A percentile compares a stretch with the other conserved stretches of the same genome.
Evolutionary conservation across 148 eudicot genomes (phyloP).

Genomic region (Dianthus caryophyllus): DNA sequence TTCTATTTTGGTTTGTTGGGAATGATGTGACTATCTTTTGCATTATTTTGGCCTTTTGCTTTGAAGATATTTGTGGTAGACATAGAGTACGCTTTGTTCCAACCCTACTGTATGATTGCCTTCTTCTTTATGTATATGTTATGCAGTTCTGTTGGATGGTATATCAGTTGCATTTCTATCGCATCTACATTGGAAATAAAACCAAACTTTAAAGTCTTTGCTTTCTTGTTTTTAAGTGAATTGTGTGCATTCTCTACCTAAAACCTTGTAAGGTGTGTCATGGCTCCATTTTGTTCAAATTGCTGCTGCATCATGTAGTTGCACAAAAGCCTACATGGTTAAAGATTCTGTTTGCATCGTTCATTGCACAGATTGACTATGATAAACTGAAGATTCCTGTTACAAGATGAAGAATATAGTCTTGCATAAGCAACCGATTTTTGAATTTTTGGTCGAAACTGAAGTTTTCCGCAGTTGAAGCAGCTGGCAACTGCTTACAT

Average conservation of each 20-base stretch:
- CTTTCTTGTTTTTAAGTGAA: not conserved
- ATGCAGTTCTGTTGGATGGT: not conserved
- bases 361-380: not conserved
- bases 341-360: not conserved
- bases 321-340: not conserved
- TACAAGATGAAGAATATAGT: not conserved
- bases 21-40: not conserved
- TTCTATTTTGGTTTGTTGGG: not conserved
- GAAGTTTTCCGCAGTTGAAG: not conserved
- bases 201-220: not conserved
- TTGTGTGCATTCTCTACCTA: not conserved
- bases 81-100: not conserved
- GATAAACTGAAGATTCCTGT: not conserved
- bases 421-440: not conserved
- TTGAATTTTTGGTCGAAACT: not conserved
- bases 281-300: not conserved
- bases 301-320: not conserved
- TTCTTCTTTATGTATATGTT: not conserved
- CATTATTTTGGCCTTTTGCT: not conserved
- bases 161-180: not conserved
- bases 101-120: not conserved
- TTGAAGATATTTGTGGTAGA: not conserved
- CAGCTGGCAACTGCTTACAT: not conserved
- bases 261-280: not conserved
- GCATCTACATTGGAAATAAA: not conserved